Conservation (phyloP, 2,329 filamentous ascomycete species). For the Rutstroemia sp. region DNA sequence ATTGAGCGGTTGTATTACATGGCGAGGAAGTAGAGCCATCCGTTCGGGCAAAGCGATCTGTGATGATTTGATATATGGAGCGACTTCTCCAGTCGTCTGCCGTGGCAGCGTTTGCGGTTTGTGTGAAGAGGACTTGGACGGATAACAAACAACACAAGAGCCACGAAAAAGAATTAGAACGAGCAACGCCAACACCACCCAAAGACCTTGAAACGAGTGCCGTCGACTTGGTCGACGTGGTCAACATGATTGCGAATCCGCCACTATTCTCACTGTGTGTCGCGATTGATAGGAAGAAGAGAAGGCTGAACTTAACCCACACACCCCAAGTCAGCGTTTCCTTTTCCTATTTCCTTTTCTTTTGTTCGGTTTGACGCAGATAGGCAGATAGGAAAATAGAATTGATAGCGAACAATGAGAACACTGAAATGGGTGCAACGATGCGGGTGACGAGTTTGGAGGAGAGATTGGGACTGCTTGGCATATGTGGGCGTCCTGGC, state of each 20-base stretch:
- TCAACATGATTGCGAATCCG: constrained; percentile 4
- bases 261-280: background rate
- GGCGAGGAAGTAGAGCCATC: constrained; percentile 28
- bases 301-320: no score
- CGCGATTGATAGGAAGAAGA: no score
- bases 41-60: constrained; percentile 33
- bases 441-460: no score
- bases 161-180: background rate
- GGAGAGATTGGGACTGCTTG: no score
- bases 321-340: no score
- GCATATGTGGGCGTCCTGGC: no score
- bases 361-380: no score
- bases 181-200: no score
- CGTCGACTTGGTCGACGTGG: constrained; percentile 10
- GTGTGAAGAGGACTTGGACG: background rate
- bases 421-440: no score
- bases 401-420: no score
- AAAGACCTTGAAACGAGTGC: constrained; percentile 9
- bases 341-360: no score
- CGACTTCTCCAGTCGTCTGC: constrained; percentile 29
- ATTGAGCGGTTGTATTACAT: constrained; percentile 22
- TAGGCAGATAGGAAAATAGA: no score
- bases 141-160: background rate
- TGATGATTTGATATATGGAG: constrained; percentile 36
- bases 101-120: constrained; percentile 11